Evolutionary conservation across 805 yeast species (phyloP), one percentile per base, ranked within the genome.

Genomic region (Isabelozyma rhagii): DNA sequence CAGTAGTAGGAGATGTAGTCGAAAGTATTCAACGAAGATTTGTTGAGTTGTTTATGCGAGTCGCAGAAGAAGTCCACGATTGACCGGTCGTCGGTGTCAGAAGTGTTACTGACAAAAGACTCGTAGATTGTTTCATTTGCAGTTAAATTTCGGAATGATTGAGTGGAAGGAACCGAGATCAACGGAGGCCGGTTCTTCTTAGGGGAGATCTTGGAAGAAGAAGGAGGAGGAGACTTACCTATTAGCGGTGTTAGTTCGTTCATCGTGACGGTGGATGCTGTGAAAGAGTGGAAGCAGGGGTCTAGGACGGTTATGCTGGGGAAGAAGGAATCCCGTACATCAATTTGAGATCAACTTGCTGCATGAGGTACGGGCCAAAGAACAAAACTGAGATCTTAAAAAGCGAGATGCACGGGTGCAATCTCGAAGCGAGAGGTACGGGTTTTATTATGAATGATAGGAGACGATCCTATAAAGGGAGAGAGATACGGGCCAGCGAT

Each of bases 1-100:
- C 65, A 50, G 51, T 68, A 68, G 55, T 68, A 68, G 4, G 70
- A 58, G 29, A 60, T 48, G 49, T 68, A 68, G 7, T 71, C 67
- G 43, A 50, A 31, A 31, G 36, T 10, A 58, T 18, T 54, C 44
- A 44, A 60, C 63, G 44, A 66, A 56, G 18, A 31, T 13, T 31
- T 31, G 10, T 31, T 31, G 36, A 31, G 36, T 8, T 31, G 36
- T 8, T 31, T 31, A 31, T 31, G 36, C 4, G 36, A 10, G 36
- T 31, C 36, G 2, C n/a, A 5, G 36, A 31, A 31, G 36, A 39
- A 51, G 17, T 49, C 51, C 11, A 55, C 31, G 13, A 58, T 45
- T 11, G 58, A 44, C 28, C 47, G 46, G 3, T 50, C 38, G 31
- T 50, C 52, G 29, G 39, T 44, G 29, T 48, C 51, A 29, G 48